Base-by-base conservation (phyloP, 169 alveolate genomes). In the Plasmodium adleri region DNA sequence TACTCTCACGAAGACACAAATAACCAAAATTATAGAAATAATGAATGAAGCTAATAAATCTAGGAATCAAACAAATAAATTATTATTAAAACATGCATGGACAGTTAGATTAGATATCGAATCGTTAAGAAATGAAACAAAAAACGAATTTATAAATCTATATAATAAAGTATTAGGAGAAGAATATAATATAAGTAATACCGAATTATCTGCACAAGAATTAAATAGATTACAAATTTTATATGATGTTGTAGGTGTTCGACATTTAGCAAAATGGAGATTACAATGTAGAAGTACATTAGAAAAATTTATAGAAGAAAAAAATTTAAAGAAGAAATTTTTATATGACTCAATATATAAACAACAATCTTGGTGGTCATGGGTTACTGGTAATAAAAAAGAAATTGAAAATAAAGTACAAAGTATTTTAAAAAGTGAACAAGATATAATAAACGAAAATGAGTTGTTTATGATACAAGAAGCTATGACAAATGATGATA, bases 181-280 rank as follows among this genome's bases (percentile, higher is more conserved):
- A 54, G 63, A 63, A 28, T 74, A 92, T 24, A 59, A 70, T 15
- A 72, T 86, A 26, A 64, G 90, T 4, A 92, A 92, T 24, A 90
- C 73, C 5, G 91, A 74, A 20, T 54, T 93, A 56, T 49, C 93
- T 17, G 12, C 74, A 9, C 17, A 28, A 47, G 96, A 94, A 72
- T 47, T 72, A 17, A 93, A 86, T 71, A 62, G 97, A 52, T 89
- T 94, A 56, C 93, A 67, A 71, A 90, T 74, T 12, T 91, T 95
- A 45, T 92, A 93, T 58, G 96, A 94, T 72, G 96, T 94, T n/a
- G 95, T 94, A 10, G 96, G 96, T 49, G 95, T 94, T 17, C 62
- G 97, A 5, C 96, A 95, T 80, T 90, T 95, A 52, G 97, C 97
- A 12, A 91, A 94, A 62, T 95, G 97, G 97, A 88, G 95, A 24